phyloP scores from a whole-genome alignment of 495 filamentous ascomycete species.

The Penicillium macrosclerotiorum region DNA sequence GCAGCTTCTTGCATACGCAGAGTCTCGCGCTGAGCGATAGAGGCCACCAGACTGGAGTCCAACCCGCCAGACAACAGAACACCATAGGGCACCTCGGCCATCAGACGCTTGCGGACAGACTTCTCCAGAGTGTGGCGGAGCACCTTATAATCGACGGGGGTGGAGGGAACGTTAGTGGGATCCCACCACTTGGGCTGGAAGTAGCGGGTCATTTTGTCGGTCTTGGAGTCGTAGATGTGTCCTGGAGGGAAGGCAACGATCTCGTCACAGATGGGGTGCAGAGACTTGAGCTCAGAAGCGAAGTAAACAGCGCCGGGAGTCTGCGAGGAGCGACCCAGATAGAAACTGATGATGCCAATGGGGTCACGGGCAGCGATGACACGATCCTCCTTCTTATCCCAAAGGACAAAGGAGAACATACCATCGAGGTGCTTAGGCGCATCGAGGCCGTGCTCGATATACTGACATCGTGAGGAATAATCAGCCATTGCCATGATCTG shows the following conservation, averaged over 20 bases:
- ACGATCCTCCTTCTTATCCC: conserved; percentile 88
- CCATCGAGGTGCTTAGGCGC: conserved; percentile 93
- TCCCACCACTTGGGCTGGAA: conserved; percentile 95
- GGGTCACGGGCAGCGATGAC: conserved; percentile 93
- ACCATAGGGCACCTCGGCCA: conserved; percentile 98
- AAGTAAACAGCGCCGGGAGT: conserved; percentile 89
- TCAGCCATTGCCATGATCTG: conserved; percentile 4
- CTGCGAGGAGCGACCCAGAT: conserved; percentile 82
- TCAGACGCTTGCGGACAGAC: conserved; percentile 91
- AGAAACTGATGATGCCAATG: conserved; percentile 96
- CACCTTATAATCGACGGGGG: conserved; percentile 74
- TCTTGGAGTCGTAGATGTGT: conserved; percentile 91
- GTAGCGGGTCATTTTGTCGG: conserved; percentile 76
- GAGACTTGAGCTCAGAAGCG: conserved; percentile 91
- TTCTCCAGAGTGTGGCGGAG: conserved; percentile 81
- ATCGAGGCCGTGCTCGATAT: conserved; percentile 86
- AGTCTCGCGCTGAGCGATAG: conserved; percentile 93
- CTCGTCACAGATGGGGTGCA: conserved; percentile 92
- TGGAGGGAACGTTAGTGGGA: conserved; percentile 68
- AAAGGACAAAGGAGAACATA: conserved; percentile 99
- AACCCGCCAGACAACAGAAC: conserved; percentile 93
- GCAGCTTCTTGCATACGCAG: conserved; percentile 65
- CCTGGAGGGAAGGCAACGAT: conserved; percentile 93
- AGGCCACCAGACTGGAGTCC: conserved; percentile 90
- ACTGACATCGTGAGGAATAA: conserved; percentile 48